Conservation (phyloP, 2,329 filamentous ascomycete genomes). For the Aspergillus flavus region DNA sequence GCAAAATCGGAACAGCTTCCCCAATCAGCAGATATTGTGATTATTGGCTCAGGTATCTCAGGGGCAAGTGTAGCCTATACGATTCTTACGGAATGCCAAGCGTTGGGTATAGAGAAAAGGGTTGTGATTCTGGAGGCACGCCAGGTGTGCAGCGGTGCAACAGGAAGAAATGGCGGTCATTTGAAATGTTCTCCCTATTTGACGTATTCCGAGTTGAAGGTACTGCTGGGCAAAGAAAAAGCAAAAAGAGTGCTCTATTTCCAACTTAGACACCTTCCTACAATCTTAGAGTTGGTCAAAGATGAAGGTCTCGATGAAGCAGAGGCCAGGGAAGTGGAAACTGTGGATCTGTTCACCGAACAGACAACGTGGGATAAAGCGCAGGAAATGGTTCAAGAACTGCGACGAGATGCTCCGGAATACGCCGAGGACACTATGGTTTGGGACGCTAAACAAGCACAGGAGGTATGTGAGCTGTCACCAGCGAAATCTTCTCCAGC, state of each 20-base stretch:
- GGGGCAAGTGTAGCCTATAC: conserved; percentile 30
- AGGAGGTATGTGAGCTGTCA: conserved; percentile 20
- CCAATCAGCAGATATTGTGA: conserved; percentile 25
- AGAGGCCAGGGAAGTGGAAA: conserved; percentile 17
- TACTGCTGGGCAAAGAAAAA: conserved; percentile 8
- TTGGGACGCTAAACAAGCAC: conserved; percentile 12
- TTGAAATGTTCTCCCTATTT: conserved; percentile 19
- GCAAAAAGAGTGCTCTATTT: conserved; percentile 12
- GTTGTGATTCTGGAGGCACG: conserved; percentile 32
- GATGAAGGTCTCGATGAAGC: background rate
- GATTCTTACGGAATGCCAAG: conserved; percentile 19
- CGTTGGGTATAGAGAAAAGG: background rate
- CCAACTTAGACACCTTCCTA: conserved; percentile 10
- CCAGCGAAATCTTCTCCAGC: background rate
- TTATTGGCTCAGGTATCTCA: conserved; percentile 24
- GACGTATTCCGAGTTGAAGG: conserved; percentile 11
- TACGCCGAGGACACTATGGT: conserved; percentile 6
- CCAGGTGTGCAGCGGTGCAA: conserved; percentile 29
- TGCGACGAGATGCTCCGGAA: conserved; percentile 13
- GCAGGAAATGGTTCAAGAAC: conserved; percentile 11
- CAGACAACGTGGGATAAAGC: conserved; percentile 15
- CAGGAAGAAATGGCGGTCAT: conserved; percentile 32
- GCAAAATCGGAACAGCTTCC: conserved; percentile 22
- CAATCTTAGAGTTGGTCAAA: conserved; percentile 10
- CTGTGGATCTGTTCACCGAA: conserved; percentile 16